Base-by-base conservation (phyloP, 257 asterid genomes). In the Echium plantagineum region DNA sequence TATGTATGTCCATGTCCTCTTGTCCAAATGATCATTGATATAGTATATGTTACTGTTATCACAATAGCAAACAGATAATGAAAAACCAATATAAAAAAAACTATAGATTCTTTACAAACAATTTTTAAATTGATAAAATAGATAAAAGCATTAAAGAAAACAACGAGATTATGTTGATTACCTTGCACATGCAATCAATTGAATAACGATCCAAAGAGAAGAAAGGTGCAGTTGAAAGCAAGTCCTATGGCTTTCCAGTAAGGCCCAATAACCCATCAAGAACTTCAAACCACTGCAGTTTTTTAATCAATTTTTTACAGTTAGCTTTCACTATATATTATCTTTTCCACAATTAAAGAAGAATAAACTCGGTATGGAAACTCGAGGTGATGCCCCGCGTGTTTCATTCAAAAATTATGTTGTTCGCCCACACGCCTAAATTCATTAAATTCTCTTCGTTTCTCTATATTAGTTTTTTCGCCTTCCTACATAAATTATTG, bases 1-100 rank as follows among this genome's bases (percentile, higher is more conserved):
- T 85, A 90, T 90, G 67, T 90, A 90, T 3, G 97, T 90, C 97
- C 97, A 90, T 31, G 97, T 90, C 89, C 97, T 81, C 91, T 90
- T 90, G 72, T 90, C 97, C 89, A 90, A 67, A 30, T 74, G 89
- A 56, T 90, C 98, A 66, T 90, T 90, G 48, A 90, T 80, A 76
- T 90, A 90, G 72, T 90, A 90, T 57, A 90, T 90, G 30, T 90
- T 90, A 72, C 98, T 90, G 96, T 62, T 16, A 6, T 28, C 31
- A 47, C 4, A 1, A 65, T 3, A 24, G 3, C 26, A 24, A 65
- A 51, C 35, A 58, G 5, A 49, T 9, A 8, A n/a, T 35, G 7
- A 28, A 28, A 28, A 28, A 28, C 32, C 32, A 28, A 26, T 26
- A 26, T 2, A 26, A 28, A 28, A 28, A 0, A 28, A 4, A 28